Percentiles rank a stretch among this genome's conserved stretches.
phyloP scores from a whole-genome alignment of 225 moss, liverwort and hornwort genomes.

The Rhytidiadelphus loreus region DNA sequence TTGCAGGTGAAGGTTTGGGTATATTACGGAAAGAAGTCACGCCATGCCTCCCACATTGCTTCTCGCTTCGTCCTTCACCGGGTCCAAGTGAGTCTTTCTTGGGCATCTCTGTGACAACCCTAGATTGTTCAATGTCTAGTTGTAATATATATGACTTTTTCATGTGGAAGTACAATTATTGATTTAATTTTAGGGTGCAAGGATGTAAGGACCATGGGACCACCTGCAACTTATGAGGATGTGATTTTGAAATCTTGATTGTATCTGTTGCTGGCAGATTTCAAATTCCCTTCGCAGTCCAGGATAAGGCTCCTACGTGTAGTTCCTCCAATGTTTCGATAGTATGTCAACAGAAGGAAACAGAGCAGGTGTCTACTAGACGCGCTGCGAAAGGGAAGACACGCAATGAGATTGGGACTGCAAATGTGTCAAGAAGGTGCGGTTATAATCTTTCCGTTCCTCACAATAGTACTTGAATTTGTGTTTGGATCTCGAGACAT shows the following conservation, averaged over 20 bases:
- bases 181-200: not conserved
- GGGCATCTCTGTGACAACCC: not conserved
- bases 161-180: not conserved
- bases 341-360: slow-evolving; percentile 7
- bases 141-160: not conserved
- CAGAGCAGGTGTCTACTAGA: not conserved
- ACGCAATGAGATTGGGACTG: not conserved
- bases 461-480: not conserved
- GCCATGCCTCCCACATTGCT: slow-evolving; percentile 19
- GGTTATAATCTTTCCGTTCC: not conserved
- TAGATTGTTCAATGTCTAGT: not conserved
- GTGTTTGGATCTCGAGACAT: not conserved
- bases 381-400: not conserved
- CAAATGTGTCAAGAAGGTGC: slow-evolving; percentile 30
- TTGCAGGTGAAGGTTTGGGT: not conserved
- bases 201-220: not conserved
- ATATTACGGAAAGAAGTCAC: not conserved
- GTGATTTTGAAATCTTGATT: not conserved
- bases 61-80: slow-evolving; percentile 33
- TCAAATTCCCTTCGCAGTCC: not conserved
- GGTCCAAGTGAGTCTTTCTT: slow-evolving; percentile 14
- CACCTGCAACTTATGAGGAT: not conserved
- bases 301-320: not conserved
- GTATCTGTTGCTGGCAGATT: slow-evolving; percentile 4
- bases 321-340: not conserved